A percentile compares a stretch with the other conserved stretches of the same genome.
Conservation (phyloP, 768 basidiomycete species). For the Cubamyces sp. region DNA sequence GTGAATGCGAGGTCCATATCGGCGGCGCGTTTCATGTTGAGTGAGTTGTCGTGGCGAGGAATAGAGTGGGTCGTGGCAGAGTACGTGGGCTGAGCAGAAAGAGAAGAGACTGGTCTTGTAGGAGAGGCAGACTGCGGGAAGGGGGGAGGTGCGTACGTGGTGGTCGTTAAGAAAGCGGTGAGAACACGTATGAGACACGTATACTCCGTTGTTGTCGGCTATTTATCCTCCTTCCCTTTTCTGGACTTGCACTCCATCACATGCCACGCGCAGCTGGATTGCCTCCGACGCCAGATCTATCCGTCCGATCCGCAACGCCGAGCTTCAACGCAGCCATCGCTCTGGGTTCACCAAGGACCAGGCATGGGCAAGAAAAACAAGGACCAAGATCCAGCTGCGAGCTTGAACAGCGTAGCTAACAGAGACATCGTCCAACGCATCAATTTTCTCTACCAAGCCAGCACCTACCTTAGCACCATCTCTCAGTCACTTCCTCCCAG, state of each 20-base stretch:
- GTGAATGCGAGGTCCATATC: conserved; percentile 29
- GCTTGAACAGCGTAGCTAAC: conserved; percentile 60
- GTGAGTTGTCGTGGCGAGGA: background rate
- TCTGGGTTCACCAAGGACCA: background rate
- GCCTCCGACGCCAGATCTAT: background rate
- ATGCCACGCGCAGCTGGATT: background rate
- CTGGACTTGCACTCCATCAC: conserved; percentile 9
- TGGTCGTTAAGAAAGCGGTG: conserved; percentile 31
- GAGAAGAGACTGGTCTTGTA: conserved; percentile 34
- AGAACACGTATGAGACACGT: conserved; percentile 33
- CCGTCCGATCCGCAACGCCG: background rate
- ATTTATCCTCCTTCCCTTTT: conserved; percentile 23
- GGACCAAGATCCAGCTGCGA: conserved; percentile 51
- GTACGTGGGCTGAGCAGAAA: conserved; percentile 26
- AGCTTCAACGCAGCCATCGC: too few relatives aligned
- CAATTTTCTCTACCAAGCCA: conserved; percentile 86
- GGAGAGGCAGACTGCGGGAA: conserved; percentile 29
- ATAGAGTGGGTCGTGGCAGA: conserved; percentile 21
- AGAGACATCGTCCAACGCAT: conserved; percentile 81
- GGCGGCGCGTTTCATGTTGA: conserved; percentile 35
- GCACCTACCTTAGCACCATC: conserved; percentile 58
- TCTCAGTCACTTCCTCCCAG: conserved; percentile 23
- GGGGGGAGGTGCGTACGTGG: conserved; percentile 33
- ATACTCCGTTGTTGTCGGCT: conserved; percentile 28
- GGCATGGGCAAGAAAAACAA: conserved; percentile 72